Evolutionary conservation across 2,329 filamentous ascomycete genomes (phyloP), one percentile per base, ranked within the genome.

Genomic region (Colletotrichum sp.): DNA sequence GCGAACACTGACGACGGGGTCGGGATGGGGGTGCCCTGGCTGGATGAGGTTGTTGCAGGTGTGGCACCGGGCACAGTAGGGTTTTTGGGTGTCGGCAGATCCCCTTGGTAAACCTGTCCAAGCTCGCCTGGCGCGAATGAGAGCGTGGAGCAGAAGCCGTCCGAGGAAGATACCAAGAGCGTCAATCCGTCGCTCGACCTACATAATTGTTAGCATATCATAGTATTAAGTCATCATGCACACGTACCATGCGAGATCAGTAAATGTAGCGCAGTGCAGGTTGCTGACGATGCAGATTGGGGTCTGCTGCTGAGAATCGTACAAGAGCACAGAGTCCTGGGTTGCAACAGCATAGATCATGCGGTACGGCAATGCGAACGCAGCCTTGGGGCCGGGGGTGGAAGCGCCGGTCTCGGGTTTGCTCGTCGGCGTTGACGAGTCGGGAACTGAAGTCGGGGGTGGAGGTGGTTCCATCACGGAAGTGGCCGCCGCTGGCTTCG

Each of bases 321-420:
- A 99, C 26, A 99, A 90, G 59, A 98, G 88, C 6, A 99, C 95
- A 0, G 97, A 95, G 85, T 99, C 97, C 83, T 99, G 96, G 0
- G 97, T 99, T 9, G 97, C 98, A 48, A 99, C 96, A 5, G 96
- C 97, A 85, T 99, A 99, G 0, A 99, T 91, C 88, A 99, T 96
- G 30, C 97, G 93, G 84, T 99, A 99, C 1, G 96, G 94, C 60
- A 99, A 87, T 4, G 93, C 91, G 84, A 99, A 99, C 2, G 94
- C 94, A 26, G 94, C 89, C 72, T 90, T 92, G 4, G 93, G 91
- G 7, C 92, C 91, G 21, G 92, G 88, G 7, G 89, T 86, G 34
- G 90, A 86, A 5, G 86, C 83, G 16, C 84, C 85, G 4, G 87
- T 86, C 74, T 92, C 90, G n/a, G 60, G 6, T 26, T 71, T 76